Conservation (phyloP, 2,329 filamentous ascomycete genomes). For the Xylariaceae sp. region DNA sequence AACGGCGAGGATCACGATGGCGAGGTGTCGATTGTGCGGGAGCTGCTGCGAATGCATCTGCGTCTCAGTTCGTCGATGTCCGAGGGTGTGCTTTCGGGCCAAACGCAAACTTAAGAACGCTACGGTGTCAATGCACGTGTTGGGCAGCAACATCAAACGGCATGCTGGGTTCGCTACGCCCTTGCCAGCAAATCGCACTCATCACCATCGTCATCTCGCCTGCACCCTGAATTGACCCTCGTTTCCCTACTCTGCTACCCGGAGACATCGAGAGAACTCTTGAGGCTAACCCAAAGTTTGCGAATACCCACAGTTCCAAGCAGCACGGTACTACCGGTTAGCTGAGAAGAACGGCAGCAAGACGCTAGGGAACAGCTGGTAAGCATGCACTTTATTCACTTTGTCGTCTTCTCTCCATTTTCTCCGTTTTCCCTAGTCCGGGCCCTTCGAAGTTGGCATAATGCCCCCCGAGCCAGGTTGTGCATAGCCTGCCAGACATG, state of each 20-base stretch:
- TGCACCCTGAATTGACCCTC: constrained; percentile 7
- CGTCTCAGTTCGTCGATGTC: too few species aligned
- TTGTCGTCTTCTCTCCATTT: constrained; percentile 8
- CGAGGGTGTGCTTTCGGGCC: too few species aligned
- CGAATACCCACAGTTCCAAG: constrained; percentile 68
- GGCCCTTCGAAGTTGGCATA: constrained; percentile 8
- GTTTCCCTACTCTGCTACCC: constrained; percentile 4
- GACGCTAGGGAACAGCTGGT: constrained; percentile 92
- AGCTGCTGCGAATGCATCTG: too few species aligned
- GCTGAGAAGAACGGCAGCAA: constrained; percentile 87
- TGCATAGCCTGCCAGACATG: constrained; percentile 14
- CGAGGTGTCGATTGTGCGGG: too few species aligned
- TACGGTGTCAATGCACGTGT: constrained; percentile 25
- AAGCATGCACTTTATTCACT: constrained; percentile 38
- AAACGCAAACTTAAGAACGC: too few species aligned
- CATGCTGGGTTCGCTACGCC: constrained; percentile 10
- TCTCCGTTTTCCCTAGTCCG: constrained; percentile 8
- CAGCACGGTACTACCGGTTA: constrained; percentile 87
- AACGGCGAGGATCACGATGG: too few species aligned
- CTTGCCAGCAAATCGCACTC: constrained; percentile 27
- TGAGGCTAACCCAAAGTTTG: constrained; percentile 43
- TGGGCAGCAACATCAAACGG: constrained; percentile 38
- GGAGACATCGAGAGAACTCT: constrained; percentile 32
- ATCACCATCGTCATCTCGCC: constrained; percentile 10
- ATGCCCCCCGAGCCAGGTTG: constrained; percentile 9